Conservation (phyloP, 495 filamentous ascomycete genomes). For the Xylaria intraflava region DNA sequence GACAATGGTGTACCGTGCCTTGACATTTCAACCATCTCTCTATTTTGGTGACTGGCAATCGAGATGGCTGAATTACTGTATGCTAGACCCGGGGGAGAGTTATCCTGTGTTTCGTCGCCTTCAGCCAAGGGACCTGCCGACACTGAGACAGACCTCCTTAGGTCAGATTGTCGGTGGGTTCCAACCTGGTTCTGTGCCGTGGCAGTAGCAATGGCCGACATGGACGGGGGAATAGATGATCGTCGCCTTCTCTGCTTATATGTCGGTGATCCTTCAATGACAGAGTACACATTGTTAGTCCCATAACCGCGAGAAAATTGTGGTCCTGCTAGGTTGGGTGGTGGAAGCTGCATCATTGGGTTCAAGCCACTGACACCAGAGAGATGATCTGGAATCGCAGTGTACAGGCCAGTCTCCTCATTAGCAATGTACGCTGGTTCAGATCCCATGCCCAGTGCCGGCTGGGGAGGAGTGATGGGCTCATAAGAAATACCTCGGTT, state of each 20-base stretch:
- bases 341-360: constrained; percentile 84
- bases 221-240: constrained; percentile 77
- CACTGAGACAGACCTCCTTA: constrained; percentile 83
- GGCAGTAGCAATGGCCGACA: constrained; percentile 57
- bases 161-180: constrained; percentile 69
- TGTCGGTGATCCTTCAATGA: constrained; percentile 94
- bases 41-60: constrained; percentile 53
- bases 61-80: constrained; percentile 58
- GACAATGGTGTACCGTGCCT: constrained; percentile 82
- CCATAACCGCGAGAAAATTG: constrained; percentile 72
- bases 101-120: constrained; percentile 61
- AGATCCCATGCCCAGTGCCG: constrained; percentile 64
- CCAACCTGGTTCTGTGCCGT: constrained; percentile 48
- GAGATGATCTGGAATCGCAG: constrained; percentile 78
- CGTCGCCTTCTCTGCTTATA: constrained; percentile 95
- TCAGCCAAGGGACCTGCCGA: constrained; percentile 81
- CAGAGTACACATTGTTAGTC: constrained; percentile 78
- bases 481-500: constrained; percentile 93
- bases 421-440: constrained; percentile 97
- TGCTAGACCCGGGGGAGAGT: constrained; percentile 61
- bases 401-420: constrained; percentile 93
- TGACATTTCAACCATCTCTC: constrained; percentile 62
- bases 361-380: constrained; percentile 55
- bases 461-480: constrained; percentile 91
- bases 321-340: constrained; percentile 71